Percentiles rank a stretch among this genome's conserved stretches.
Conservation (phyloP, 345 rosid species). For the Aquilaria sinensis region DNA sequence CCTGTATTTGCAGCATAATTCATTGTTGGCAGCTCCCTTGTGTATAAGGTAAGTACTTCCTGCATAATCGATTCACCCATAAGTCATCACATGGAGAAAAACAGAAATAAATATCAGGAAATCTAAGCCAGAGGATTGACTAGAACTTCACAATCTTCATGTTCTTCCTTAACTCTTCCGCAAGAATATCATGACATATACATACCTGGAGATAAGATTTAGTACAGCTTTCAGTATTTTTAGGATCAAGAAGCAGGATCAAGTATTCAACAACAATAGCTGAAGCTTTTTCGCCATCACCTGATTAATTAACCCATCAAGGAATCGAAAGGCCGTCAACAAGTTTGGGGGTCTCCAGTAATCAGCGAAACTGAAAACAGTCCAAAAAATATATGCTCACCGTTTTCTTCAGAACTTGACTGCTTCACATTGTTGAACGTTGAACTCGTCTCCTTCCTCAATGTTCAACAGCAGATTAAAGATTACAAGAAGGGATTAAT, state of each 20-base stretch:
- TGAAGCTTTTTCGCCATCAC: constrained; percentile 16
- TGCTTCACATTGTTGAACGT: constrained; percentile 6
- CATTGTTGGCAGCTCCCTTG: constrained; percentile 61
- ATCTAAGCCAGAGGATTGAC: not conserved
- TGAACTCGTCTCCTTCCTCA: constrained; percentile 22
- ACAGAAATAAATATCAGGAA: not conserved
- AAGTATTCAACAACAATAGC: constrained; percentile 17
- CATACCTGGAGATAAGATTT: constrained; percentile 53
- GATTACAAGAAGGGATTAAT: not conserved
- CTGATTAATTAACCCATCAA: constrained; percentile 17
- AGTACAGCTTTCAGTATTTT: constrained; percentile 34
- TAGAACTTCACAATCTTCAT: too few species aligned
- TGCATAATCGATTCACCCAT: constrained; percentile 11
- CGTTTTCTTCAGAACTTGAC: constrained; percentile 18
- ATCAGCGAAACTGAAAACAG: not conserved
- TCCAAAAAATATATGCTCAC: constrained; percentile 6
- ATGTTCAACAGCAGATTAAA: constrained; percentile 12
- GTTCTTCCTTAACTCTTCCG: too few species aligned
- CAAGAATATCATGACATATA: not conserved
- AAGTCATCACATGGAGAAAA: not conserved
- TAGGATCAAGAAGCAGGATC: constrained; percentile 57
- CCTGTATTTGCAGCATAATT: constrained; percentile 76
- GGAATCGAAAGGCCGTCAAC: too few species aligned
- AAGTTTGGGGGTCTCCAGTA: not conserved
- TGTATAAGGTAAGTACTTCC: constrained; percentile 52